phyloP scores from a whole-genome alignment of 2,329 filamentous ascomycete genomes.

The Fusarium sp. region DNA sequence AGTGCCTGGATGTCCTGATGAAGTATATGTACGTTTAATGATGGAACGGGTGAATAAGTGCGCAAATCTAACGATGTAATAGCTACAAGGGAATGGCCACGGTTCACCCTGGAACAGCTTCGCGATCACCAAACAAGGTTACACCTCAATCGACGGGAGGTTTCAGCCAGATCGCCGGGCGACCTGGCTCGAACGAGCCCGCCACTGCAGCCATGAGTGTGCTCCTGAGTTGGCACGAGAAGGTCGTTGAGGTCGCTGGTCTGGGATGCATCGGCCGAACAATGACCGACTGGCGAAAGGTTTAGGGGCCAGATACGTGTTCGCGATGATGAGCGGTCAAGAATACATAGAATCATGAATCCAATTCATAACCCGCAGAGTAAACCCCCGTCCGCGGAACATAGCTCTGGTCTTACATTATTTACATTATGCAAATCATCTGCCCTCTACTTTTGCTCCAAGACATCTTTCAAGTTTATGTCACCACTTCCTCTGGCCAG shows the following conservation, averaged over 20 bases:
- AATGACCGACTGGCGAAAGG: conserved; percentile 96
- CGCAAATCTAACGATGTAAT: conserved; percentile 15
- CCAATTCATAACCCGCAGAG: conserved; percentile 9
- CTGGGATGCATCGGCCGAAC: conserved; percentile 90
- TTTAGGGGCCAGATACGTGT: conserved; percentile 37
- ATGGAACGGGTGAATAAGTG: neutral
- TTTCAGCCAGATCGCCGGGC: conserved; percentile 80
- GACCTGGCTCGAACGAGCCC: conserved; percentile 69
- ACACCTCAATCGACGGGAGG: conserved; percentile 81
- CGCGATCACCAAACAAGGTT: conserved; percentile 56
- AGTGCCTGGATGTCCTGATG: conserved; percentile 92
- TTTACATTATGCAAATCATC: conserved; percentile 17
- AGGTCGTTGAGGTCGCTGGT: conserved; percentile 93
- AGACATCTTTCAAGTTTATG: conserved; percentile 86
- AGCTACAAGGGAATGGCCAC: conserved; percentile 91
- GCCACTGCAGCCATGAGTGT: conserved; percentile 95
- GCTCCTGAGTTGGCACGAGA: conserved; percentile 97
- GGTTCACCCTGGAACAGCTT: conserved; percentile 52
- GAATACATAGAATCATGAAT: conserved; percentile 35
- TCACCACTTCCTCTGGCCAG: conserved; percentile 85
- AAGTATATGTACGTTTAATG: conserved; percentile 84
- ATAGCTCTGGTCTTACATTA: conserved; percentile 16
- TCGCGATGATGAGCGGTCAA: conserved; percentile 17
- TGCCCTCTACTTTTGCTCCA: conserved; percentile 56
- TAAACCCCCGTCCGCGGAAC: neutral